Percentiles rank a stretch among this genome's conserved stretches.
phyloP scores from a whole-genome alignment of 2,329 filamentous ascomycete genomes.

The Lasiodiplodia gonubiensis region DNA sequence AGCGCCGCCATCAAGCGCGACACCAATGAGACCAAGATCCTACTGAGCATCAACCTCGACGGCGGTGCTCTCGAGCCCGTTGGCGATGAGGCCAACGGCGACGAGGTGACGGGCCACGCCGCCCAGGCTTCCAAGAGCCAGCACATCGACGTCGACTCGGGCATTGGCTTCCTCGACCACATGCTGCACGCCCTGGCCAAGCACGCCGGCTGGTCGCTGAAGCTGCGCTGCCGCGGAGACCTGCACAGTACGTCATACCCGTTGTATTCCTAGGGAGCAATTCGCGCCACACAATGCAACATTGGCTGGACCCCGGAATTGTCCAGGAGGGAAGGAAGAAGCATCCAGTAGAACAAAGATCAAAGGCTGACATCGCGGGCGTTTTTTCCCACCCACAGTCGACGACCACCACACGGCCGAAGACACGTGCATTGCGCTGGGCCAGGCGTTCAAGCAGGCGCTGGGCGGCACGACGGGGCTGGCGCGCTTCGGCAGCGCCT shows the following conservation, averaged over 20 bases:
- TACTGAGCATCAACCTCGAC: slow-evolving; percentile 90
- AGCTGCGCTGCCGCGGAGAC: slow-evolving; percentile 83
- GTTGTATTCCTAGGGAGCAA: too few species aligned
- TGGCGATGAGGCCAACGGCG: slow-evolving; percentile 39
- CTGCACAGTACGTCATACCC: slow-evolving; percentile 74
- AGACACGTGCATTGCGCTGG: slow-evolving; percentile 91
- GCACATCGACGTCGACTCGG: slow-evolving; percentile 81
- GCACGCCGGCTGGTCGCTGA: slow-evolving; percentile 92
- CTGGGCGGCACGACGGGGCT: slow-evolving; percentile 80
- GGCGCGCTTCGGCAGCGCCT: slow-evolving; percentile 88
- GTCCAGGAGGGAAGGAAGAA: too few species aligned
- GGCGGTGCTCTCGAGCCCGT: slow-evolving; percentile 65
- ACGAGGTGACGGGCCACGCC: slow-evolving; percentile 68
- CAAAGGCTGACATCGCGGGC: too few species aligned
- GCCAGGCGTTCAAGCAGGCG: slow-evolving; percentile 79
- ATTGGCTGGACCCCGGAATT: too few species aligned
- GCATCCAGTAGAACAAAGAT: too few species aligned
- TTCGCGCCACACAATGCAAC: too few species aligned
- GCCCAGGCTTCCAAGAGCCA: slow-evolving; percentile 84
- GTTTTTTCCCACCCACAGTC: slow-evolving; percentile 61
- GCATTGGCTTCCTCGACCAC: slow-evolving; percentile 97
- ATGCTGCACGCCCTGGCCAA: slow-evolving; percentile 98
- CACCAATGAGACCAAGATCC: slow-evolving; percentile 98
- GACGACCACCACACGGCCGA: slow-evolving; percentile 99
- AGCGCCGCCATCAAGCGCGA: slow-evolving; percentile 82